These are phyloP conservation scores for Macadamia integrifolia DNA, from an alignment of 164 flowering plant species.

Conservation along the genomic window DNA sequence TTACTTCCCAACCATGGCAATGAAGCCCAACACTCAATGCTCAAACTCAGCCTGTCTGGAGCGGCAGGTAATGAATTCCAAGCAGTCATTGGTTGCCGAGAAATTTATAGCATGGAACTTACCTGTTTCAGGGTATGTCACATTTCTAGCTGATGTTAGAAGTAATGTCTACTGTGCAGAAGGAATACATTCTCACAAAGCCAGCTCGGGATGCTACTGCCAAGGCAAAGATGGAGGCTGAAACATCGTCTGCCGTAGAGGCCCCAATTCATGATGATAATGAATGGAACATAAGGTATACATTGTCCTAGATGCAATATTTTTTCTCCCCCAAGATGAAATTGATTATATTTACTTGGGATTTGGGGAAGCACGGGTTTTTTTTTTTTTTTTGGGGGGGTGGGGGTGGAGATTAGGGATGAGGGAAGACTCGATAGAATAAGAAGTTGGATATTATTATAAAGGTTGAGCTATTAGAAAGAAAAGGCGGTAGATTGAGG, in stretches of 20 bases:
- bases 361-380: too few relatives aligned
- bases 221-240: constrained; percentile 83
- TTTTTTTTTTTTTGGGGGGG: too few relatives aligned
- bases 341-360: too few relatives aligned
- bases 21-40: constrained; percentile 97
- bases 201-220: constrained; percentile 89
- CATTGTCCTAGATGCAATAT: too few relatives aligned
- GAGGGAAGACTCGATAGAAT: too few relatives aligned
- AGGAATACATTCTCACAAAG: constrained; percentile 57
- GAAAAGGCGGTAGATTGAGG: too few relatives aligned
- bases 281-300: constrained; percentile 96
- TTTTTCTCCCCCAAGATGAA: too few relatives aligned
- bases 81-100: neutral
- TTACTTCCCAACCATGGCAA: constrained; percentile 94
- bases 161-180: constrained; percentile 38
- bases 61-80: constrained; percentile 55
- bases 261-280: constrained; percentile 74
- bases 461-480: too few relatives aligned
- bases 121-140: neutral
- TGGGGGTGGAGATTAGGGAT: too few relatives aligned
- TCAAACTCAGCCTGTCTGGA: constrained; percentile 81
- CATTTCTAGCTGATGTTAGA: constrained; percentile 16
- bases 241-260: constrained; percentile 35
- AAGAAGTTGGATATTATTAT: too few relatives aligned
- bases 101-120: neutral